Evolutionary conservation across 1,139 yeast species (phyloP), one percentile per base, ranked within the genome.

Genomic region (Ogataea hybrid): DNA sequence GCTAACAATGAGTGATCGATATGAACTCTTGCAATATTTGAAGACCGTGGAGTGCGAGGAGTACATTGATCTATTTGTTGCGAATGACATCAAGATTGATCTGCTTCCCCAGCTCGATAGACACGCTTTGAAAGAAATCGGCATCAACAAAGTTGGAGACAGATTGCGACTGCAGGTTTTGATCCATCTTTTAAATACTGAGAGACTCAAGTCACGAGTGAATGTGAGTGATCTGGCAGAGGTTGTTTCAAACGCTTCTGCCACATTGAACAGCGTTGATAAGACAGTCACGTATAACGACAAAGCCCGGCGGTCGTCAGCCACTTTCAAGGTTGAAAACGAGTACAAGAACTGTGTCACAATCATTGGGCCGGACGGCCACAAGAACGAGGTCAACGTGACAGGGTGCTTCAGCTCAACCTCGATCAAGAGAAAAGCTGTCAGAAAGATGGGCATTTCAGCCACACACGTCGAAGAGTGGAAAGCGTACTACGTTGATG

Each of bases 341-440:
- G 25, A 32, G 16, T 25, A 33, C 27, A 38, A 31, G 11, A 47
- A 48, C 33, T 33, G 37, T 35, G 76, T 82, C 31, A 81, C 84
- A 2, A 83, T 89, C 50, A 84, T 89, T 31, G 69, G 81, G 16
- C 84, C 80, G 41, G 85, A 81, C 60, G 97, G 97, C 0, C 71
- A 83, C n/a, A 72, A 81, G 6, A 82, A 82, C 53, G 72, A 77
- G 39, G 82, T 88, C 30, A 82, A 84, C 54, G 83, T 88, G 1
- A 77, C 81, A 10, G 95, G 90, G 1, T 86, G 95, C 58, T 83
- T 80, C 61, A 84, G 83, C 57, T 90, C 96, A 1, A 84, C 79
- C 43, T 79, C 89, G 10, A 84, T 88, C 39, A 87, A 86, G 60
- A 70, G 80, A 39, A 81, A 81, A 52, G 81, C 86, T 2, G 65